A percentile compares a stretch with the other conserved stretches of the same genome.
Conservation (phyloP, 306 rosid species). For the Boehmeria nivea region DNA sequence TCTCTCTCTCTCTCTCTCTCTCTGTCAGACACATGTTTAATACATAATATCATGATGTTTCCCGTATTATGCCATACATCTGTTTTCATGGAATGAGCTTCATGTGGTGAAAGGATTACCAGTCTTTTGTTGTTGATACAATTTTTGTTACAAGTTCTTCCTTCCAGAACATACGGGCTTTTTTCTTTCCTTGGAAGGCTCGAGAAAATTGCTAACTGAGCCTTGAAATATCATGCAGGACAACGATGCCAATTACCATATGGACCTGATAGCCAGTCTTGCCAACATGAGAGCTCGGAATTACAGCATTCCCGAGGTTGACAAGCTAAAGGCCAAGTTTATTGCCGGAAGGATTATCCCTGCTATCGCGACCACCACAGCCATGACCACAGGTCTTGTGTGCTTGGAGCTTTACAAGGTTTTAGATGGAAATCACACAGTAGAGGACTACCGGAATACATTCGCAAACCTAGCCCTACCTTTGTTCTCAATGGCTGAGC, state of each 20-base stretch:
- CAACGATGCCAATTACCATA: slow-evolving; percentile 86
- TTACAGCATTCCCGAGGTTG: slow-evolving; percentile 93
- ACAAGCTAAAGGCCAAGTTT: slow-evolving; percentile 93
- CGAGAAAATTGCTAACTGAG: neutral
- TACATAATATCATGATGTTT: no score
- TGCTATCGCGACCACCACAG: slow-evolving; percentile 90
- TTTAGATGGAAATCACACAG: slow-evolving; percentile 61
- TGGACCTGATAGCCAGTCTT: slow-evolving; percentile 94
- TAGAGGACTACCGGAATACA: slow-evolving; percentile 84
- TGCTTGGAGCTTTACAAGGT: slow-evolving; percentile 88
- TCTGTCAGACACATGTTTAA: neutral
- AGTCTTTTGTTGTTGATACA: no score
- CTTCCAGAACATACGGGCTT: no score
- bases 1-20: neutral
- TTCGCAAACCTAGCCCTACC: slow-evolving; percentile 90
- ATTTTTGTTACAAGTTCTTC: no score
- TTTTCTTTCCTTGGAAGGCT: neutral
- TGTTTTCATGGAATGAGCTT: no score
- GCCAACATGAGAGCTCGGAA: slow-evolving; percentile 99
- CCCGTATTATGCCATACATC: no score
- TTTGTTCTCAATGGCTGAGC: slow-evolving; percentile 85
- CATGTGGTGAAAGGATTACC: no score
- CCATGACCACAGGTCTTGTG: slow-evolving; percentile 93
- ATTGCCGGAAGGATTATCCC: slow-evolving; percentile 96
- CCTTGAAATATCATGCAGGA: slow-evolving; percentile 49